These are phyloP conservation scores for Pistacia atlantica DNA, from an alignment of 345 rosid species.

Conservation along the genomic window DNA sequence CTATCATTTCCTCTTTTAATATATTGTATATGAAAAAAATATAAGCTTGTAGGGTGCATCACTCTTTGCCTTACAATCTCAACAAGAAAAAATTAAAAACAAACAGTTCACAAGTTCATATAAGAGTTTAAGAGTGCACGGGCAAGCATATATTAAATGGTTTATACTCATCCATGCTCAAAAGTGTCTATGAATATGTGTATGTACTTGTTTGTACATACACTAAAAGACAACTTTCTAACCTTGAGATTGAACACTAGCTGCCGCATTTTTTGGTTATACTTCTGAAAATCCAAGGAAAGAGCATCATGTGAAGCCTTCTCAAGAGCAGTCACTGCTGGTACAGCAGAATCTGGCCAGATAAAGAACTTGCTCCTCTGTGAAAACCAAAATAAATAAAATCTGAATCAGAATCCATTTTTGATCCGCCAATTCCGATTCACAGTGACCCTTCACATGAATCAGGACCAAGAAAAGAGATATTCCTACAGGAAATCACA, in stretches of 20 bases:
- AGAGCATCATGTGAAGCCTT: conserved; percentile 73
- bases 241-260: conserved; percentile 90
- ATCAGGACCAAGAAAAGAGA: conserved; percentile 9
- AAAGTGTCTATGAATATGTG: background rate
- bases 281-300: conserved; percentile 77
- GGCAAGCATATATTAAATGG: background rate
- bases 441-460: background rate
- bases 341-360: conserved; percentile 94
- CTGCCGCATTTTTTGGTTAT: conserved; percentile 86
- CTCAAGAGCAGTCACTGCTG: conserved; percentile 81
- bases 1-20: background rate
- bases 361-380: conserved; percentile 56
- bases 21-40: background rate
- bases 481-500: background rate
- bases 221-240: conserved; percentile 16
- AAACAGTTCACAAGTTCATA: background rate
- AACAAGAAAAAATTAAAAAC: background rate
- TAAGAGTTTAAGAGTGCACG: background rate
- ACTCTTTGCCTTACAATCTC: background rate
- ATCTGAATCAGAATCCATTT: background rate
- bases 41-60: background rate
- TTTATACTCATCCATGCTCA: background rate
- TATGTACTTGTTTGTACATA: background rate
- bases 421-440: conserved; percentile 16
- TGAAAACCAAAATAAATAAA: conserved; percentile 17